These are phyloP conservation scores for Leccinum pellstonianum DNA, from an alignment of 768 basidiomycete species.

Conservation along the genomic window DNA sequence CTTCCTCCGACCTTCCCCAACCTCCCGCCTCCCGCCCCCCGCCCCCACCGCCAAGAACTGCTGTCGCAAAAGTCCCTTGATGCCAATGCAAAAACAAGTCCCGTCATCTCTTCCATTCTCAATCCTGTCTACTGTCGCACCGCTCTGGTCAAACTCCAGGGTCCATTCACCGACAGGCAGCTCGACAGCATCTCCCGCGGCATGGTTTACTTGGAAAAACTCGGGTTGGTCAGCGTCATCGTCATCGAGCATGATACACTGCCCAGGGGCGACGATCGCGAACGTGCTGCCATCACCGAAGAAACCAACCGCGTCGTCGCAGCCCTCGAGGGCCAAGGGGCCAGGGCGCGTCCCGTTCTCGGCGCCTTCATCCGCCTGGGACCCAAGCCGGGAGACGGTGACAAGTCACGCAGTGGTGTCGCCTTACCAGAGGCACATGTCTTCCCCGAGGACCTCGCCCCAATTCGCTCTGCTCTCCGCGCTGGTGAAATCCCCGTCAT, in stretches of 20 bases:
- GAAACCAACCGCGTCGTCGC: constrained; percentile 86
- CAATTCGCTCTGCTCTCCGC: constrained; percentile 84
- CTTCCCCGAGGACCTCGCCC: constrained; percentile 72
- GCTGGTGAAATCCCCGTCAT: constrained; percentile 97
- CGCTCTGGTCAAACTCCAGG: constrained; percentile 94
- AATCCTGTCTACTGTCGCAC: constrained; percentile 83
- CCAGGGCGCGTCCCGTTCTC: constrained; percentile 82
- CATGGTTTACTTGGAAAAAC: constrained; percentile 92
- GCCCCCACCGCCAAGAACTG: constrained; percentile 7
- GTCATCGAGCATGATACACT: constrained; percentile 89
- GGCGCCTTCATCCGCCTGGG: constrained; percentile 84
- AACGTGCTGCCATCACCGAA: constrained; percentile 63
- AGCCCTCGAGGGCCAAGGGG: constrained; percentile 81
- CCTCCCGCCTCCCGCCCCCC: constrained; percentile 25
- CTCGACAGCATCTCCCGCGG: constrained; percentile 92
- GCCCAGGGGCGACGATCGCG: constrained; percentile 62
- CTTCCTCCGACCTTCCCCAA: constrained; percentile 24
- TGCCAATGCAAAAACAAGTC: constrained; percentile 40
- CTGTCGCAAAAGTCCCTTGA: constrained; percentile 31
- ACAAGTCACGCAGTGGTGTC: constrained; percentile 32
- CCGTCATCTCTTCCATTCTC: constrained; percentile 71
- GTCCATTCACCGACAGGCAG: constrained; percentile 90
- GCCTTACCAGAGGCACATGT: constrained; percentile 75
- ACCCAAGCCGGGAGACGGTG: constrained; percentile 58
- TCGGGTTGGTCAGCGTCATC: constrained; percentile 93